Evolutionary conservation across 2,329 filamentous ascomycete species (phyloP).

Genomic region (Fusarium sp.): DNA sequence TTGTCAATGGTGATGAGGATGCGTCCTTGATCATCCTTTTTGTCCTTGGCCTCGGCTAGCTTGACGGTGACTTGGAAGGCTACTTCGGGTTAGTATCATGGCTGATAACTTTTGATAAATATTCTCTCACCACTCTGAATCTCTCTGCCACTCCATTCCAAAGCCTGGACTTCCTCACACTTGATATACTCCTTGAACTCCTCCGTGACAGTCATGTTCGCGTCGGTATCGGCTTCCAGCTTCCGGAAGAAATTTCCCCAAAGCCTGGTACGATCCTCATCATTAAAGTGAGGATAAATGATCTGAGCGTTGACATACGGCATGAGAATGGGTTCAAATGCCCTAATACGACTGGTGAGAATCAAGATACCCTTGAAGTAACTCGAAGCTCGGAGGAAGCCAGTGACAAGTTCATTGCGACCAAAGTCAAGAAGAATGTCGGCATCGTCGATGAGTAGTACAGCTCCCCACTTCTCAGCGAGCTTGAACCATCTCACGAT

Average conservation of each 20-base stretch:
- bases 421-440: background rate
- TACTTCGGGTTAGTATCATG: background rate
- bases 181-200: background rate
- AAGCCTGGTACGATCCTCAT: background rate
- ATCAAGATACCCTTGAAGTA: background rate
- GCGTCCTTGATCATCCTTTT: background rate
- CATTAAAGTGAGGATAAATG: background rate
- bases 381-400: background rate
- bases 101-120: too few species aligned
- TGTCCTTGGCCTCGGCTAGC: background rate
- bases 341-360: background rate
- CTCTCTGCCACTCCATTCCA: background rate
- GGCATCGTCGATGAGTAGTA: background rate
- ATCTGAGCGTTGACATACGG: background rate
- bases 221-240: background rate
- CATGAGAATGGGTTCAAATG: background rate
- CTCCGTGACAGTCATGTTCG: background rate
- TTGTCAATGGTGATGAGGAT: background rate
- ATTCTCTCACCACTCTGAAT: background rate
- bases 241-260: background rate
- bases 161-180: background rate
- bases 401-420: background rate
- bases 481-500: background rate
- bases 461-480: background rate
- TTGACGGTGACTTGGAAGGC: background rate